phyloP scores from a whole-genome alignment of 73 alveolate genomes.

The Symbiodinium pilosum region DNA sequence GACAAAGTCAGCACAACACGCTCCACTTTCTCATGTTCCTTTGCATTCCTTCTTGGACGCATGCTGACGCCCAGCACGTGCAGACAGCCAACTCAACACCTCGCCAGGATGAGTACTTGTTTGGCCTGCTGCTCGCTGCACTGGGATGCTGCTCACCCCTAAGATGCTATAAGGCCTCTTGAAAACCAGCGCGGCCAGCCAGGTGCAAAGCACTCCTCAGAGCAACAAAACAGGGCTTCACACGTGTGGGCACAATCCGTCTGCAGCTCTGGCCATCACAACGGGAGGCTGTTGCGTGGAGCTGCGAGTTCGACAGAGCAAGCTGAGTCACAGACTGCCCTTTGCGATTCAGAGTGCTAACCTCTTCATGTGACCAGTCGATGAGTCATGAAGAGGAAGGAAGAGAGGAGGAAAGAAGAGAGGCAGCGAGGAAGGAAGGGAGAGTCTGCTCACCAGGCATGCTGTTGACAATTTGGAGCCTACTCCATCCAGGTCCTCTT shows the following conservation, averaged over 20 bases:
- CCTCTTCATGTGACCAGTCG: conserved; percentile 11
- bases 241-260: too few relatives aligned
- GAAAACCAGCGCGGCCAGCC: conserved; percentile 92
- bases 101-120: neutral
- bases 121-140: too few relatives aligned
- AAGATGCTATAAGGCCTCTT: conserved; percentile 1
- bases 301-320: too few relatives aligned
- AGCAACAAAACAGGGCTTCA: neutral
- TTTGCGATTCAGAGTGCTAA: conserved; percentile 64
- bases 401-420: neutral
- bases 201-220: conserved; percentile 61
- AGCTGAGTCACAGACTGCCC: conserved; percentile 58
- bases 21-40: too few relatives aligned
- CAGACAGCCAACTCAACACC: conserved; percentile 72
- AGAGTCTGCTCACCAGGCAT: too few relatives aligned
- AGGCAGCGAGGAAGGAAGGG: too few relatives aligned
- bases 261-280: neutral
- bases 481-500: too few relatives aligned
- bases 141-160: too few relatives aligned
- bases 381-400: neutral
- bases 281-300: neutral
- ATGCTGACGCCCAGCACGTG: conserved; percentile 64
- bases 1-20: too few relatives aligned
- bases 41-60: neutral
- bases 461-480: too few relatives aligned